phyloP scores from a whole-genome alignment of 2,329 filamentous ascomycete species.

The Cylindrodendrum hubeiense region DNA sequence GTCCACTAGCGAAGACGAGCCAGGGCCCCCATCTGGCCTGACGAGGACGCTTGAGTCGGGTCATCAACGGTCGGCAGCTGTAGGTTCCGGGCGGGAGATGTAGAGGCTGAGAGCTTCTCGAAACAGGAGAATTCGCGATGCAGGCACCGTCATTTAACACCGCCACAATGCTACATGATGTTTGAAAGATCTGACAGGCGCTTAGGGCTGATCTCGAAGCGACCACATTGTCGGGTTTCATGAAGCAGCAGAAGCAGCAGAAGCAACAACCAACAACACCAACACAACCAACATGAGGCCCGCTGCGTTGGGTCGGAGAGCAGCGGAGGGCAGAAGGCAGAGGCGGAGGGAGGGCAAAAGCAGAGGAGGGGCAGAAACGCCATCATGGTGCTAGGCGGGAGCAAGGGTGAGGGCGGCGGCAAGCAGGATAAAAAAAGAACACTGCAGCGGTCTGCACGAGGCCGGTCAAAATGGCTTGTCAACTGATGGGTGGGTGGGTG shows the following conservation, averaged over 20 bases:
- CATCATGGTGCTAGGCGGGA: background rate
- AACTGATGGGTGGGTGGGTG: background rate
- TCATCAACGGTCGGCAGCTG: background rate
- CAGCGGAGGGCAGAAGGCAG: too few species aligned
- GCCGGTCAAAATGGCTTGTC: background rate
- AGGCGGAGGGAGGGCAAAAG: background rate
- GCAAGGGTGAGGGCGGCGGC: background rate
- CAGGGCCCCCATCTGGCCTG: background rate
- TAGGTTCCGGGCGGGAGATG: background rate
- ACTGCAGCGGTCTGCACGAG: background rate
- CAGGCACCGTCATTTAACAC: background rate
- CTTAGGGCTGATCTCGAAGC: background rate
- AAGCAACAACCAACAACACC: too few species aligned
- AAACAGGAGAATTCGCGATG: background rate
- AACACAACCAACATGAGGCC: background rate
- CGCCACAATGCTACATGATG: background rate
- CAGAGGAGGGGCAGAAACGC: background rate
- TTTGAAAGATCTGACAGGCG: background rate
- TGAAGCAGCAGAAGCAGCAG: background rate
- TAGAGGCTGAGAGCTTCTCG: background rate
- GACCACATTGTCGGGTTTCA: background rate
- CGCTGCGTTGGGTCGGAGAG: too few species aligned
- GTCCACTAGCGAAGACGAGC: background rate
- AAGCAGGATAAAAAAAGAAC: slow-evolving; percentile 5
- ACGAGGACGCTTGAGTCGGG: background rate